Base-by-base conservation (phyloP, 306 rosid genomes). In the Gillenia trifoliata region DNA sequence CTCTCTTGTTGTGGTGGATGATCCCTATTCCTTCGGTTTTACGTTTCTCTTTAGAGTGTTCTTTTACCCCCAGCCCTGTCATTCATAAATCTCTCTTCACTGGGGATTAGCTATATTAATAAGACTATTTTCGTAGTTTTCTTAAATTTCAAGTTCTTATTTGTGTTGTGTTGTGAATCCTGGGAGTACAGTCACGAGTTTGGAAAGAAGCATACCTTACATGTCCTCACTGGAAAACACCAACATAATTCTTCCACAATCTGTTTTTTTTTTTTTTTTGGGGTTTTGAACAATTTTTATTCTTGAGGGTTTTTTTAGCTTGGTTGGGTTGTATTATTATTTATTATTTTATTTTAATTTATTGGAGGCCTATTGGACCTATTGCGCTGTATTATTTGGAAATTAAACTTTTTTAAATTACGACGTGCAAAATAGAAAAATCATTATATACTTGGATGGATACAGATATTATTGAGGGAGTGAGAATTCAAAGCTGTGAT, bases 1-100 rank as follows among this genome's bases (percentile, higher is more conserved):
- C 73, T 87, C 80, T 86, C 93, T 34, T 93, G 98, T 75, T 93
- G 98, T 76, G 61, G 91, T 50, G 12, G 88, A 82, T 91, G 80
- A 88, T 69, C 66, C 34, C 66, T 26, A n/a, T 29, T 66, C 19
- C 68, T 76, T 80, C 3, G 9, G 34, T 62, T 65, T 41, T 19
- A 67, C 50, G 20, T 36, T 70, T 25, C 16, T 12, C 36, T 55
- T 72, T 61, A 60, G 5, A 41, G 28, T 25, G 76, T 72, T 49
- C 20, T 8, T 66, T 34, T 6, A 9, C 38, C 22, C 56, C 31
- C 67, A 45, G 31, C 40, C 79, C 29, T 10, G 66, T 59, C 55
- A 25, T 56, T 23, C 64, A 11, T 20, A 19, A 15, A 33, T 23
- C 15, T 36, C n/a, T n/a, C n/a, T 36, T 25, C 11, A 28, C 41